Conservation (phyloP, 768 basidiomycete genomes). For the Agaricus subrufescens region DNA sequence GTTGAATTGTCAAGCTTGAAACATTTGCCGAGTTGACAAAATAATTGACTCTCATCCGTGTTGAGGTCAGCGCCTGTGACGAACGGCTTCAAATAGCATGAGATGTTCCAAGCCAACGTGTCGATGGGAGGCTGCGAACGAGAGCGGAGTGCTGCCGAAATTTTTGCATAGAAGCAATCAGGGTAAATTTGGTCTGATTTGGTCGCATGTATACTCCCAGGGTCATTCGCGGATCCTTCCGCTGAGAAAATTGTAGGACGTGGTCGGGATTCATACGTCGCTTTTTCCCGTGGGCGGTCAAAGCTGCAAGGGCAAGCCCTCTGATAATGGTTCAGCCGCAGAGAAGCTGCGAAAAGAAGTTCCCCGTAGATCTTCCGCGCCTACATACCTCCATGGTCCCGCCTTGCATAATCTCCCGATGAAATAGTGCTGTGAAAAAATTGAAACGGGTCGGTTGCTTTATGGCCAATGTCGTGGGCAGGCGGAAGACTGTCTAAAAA, state of each 20-base stretch:
- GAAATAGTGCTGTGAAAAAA: not conserved
- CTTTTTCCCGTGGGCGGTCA: not conserved
- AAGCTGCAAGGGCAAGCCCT: not conserved
- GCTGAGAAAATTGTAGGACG: not conserved
- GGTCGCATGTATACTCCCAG: not conserved
- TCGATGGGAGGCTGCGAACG: no score
- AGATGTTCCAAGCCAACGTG: no score
- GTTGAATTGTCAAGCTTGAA: not conserved
- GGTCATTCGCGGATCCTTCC: conserved; percentile 7
- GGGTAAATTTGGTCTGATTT: not conserved
- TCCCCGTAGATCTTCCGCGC: not conserved
- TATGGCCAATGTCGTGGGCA: not conserved
- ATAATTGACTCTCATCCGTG: no score
- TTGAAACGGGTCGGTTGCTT: not conserved
- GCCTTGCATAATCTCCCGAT: not conserved
- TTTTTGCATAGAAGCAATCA: conserved; percentile 1
- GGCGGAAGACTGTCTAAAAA: not conserved
- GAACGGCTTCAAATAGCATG: not conserved
- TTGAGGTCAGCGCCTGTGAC: not conserved
- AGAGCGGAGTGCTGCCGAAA: not conserved
- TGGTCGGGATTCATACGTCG: not conserved
- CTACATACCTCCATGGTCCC: not conserved
- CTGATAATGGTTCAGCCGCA: not conserved
- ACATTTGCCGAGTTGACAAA: no score
- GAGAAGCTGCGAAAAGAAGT: not conserved